Evolutionary conservation across 331 rosid species (phyloP).

Genomic region (Pyracantha coccinea): DNA sequence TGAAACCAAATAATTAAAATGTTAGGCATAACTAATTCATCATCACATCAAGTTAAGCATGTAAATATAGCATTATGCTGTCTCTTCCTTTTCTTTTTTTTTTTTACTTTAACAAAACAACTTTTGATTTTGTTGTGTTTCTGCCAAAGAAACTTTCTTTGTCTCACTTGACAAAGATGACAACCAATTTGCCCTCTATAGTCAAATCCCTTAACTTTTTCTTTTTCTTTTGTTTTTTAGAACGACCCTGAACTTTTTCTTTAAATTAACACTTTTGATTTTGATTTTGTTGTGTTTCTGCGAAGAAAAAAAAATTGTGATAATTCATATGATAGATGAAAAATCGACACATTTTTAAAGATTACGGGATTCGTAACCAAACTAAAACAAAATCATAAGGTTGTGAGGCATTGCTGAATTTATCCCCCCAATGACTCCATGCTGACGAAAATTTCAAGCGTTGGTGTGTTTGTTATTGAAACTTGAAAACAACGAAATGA

Average conservation of each 20-base stretch:
- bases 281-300: no score
- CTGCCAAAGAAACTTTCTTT: background rate
- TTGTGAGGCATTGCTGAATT: background rate
- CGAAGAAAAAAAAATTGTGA: no score
- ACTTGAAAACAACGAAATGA: background rate
- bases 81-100: background rate
- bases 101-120: background rate
- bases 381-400: background rate
- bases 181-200: background rate
- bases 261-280: no score
- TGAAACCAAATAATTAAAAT: background rate
- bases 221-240: no score
- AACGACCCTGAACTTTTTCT: no score
- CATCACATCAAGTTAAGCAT: slow-evolving; percentile 2
- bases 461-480: background rate
- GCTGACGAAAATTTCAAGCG: background rate
- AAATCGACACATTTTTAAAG: background rate
- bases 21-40: background rate
- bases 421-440: background rate
- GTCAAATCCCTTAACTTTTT: background rate
- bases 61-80: slow-evolving; percentile 5
- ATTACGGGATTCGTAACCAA: background rate
- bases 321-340: background rate
- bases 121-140: slow-evolving; percentile 1
- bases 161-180: slow-evolving; percentile 9